Evolutionary conservation across 495 filamentous ascomycete genomes (phyloP).

Genomic region (Aspergillus homomorphus): DNA sequence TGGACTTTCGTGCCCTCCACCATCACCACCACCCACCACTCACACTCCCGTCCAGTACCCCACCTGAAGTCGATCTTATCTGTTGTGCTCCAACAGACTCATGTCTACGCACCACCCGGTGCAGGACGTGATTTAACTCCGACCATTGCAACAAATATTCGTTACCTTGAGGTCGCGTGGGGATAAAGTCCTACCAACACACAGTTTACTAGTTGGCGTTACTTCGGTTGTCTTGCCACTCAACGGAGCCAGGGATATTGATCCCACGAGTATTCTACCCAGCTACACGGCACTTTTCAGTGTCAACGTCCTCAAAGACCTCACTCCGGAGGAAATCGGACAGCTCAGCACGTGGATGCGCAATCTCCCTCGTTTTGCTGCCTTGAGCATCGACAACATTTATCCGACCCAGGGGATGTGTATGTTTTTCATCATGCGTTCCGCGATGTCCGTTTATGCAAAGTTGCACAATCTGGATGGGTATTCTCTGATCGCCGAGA

Average conservation of each 20-base stretch:
- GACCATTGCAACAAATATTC: too few relatives aligned
- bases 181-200: background rate
- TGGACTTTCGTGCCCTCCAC: too few relatives aligned
- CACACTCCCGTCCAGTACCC: too few relatives aligned
- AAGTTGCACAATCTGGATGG: slow-evolving; percentile 4
- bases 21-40: too few relatives aligned
- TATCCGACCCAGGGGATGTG: background rate
- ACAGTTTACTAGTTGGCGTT: slow-evolving; percentile 2
- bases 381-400: background rate
- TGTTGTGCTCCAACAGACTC: too few relatives aligned
- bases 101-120: too few relatives aligned
- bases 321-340: background rate
- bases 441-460: slow-evolving; percentile 1
- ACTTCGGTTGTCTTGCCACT: slow-evolving; percentile 2
- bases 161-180: background rate
- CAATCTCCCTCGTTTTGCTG: slow-evolving; percentile 1
- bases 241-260: background rate
- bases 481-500: slow-evolving; percentile 5
- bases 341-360: slow-evolving; percentile 4
- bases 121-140: too few relatives aligned
- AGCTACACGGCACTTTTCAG: slow-evolving; percentile 1
- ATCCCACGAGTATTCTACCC: background rate
- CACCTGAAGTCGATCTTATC: too few relatives aligned
- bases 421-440: slow-evolving; percentile 3
- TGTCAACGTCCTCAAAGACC: background rate